Conservation (phyloP, 331 rosid genomes). For the Quercus tomentella region DNA sequence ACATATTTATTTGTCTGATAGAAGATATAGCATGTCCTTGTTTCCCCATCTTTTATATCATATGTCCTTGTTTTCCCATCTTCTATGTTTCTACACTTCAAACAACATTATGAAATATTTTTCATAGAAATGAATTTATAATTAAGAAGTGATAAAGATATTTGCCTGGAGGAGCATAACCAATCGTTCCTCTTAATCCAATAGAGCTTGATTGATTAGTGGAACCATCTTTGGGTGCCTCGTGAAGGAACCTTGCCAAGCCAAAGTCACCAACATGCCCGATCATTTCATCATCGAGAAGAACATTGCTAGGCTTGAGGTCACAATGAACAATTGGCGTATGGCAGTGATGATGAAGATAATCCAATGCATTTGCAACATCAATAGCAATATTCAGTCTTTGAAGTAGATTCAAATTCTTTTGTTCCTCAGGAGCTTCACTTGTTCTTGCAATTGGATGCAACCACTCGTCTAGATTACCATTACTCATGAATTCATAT, state of each 20-base stretch:
- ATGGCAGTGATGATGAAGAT: slow-evolving; percentile 44
- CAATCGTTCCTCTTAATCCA: too few species aligned
- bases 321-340: slow-evolving; percentile 57
- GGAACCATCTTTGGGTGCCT: too few species aligned
- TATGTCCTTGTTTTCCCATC: too few species aligned
- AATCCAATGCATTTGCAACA: slow-evolving; percentile 48
- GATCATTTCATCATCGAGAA: too few species aligned
- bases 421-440: not conserved
- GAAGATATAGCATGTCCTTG: not conserved
- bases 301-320: not conserved
- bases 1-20: too few species aligned
- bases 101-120: not conserved
- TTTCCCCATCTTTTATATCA: slow-evolving; percentile 15
- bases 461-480: slow-evolving; percentile 46
- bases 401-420: slow-evolving; percentile 32
- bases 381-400: slow-evolving; percentile 13
- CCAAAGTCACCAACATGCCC: too few species aligned
- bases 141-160: slow-evolving; percentile 53
- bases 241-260: too few species aligned
- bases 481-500: slow-evolving; percentile 44
- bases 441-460: slow-evolving; percentile 25
- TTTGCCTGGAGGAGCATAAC: too few species aligned
- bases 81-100: too few species aligned
- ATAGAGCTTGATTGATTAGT: too few species aligned
- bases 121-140: slow-evolving; percentile 20